These are phyloP conservation scores for Capsicum baccatum DNA, from an alignment of 257 asterid genomes.

Conservation along the genomic window DNA sequence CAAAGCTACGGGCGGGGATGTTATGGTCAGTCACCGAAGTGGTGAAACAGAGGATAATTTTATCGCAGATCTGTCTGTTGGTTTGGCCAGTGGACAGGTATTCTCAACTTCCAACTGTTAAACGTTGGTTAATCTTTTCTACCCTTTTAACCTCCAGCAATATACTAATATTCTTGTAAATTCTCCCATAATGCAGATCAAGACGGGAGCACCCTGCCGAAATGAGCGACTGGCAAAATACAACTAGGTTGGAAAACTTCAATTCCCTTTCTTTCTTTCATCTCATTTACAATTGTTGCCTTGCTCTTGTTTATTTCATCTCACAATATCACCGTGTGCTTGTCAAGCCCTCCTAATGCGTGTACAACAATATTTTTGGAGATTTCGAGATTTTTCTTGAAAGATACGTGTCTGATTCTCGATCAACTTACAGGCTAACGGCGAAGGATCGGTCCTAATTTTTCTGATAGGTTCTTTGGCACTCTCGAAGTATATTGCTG, in stretches of 20 bases:
- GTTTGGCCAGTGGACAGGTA: slow-evolving; percentile 99
- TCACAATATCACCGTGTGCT: too few species aligned
- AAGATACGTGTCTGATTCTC: too few species aligned
- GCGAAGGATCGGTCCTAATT: too few species aligned
- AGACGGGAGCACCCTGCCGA: slow-evolving; percentile 98
- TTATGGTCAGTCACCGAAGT: slow-evolving; percentile 99
- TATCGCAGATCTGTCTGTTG: slow-evolving; percentile 95
- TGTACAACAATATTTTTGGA: too few species aligned
- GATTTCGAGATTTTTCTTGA: too few species aligned
- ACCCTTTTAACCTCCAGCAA: not conserved
- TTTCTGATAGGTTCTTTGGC: too few species aligned
- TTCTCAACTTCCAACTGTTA: not conserved
- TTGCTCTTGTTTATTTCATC: not conserved
- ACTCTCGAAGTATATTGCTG: too few species aligned
- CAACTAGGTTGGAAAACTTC: slow-evolving; percentile 66
- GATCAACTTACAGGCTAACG: too few species aligned
- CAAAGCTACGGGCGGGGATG: slow-evolving; percentile 99
- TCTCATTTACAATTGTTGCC: not conserved
- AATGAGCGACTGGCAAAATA: slow-evolving; percentile 97
- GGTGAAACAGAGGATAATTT: slow-evolving; percentile 99
- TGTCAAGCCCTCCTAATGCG: too few species aligned
- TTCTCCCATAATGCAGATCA: slow-evolving; percentile 59
- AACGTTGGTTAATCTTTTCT: not conserved
- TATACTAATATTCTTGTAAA: not conserved
- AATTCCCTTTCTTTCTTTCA: not conserved